Evolutionary conservation across 805 yeast species (phyloP).

Genomic region (Wickerhamomyces chaumierensis): DNA sequence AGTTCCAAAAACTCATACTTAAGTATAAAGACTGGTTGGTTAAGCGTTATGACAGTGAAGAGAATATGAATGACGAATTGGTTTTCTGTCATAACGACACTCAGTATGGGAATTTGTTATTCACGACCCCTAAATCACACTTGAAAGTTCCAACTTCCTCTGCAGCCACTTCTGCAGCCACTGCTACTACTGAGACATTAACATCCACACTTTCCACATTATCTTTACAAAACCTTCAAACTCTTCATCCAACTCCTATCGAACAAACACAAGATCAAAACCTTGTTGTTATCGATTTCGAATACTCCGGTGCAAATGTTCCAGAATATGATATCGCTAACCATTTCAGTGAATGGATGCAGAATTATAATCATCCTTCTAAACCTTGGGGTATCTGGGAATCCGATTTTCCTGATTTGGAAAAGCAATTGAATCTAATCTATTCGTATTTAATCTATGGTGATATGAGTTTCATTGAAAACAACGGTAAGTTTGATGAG

Average conservation of each 20-base stretch:
- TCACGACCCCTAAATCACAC: constrained; percentile 36
- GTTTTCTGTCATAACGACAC: constrained; percentile 94
- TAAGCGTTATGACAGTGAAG: constrained; percentile 26
- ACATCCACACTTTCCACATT: constrained; percentile 12
- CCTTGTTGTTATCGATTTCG: constrained; percentile 91
- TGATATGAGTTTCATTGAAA: constrained; percentile 2
- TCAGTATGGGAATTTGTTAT: constrained; percentile 85
- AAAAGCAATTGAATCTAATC: constrained; percentile 60
- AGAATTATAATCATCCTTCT: constrained; percentile 56
- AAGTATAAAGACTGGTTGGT: constrained; percentile 57
- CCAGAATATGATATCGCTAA: constrained; percentile 88
- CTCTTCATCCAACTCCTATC: constrained; percentile 24
- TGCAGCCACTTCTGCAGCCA: neutral
- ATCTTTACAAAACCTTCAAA: constrained; percentile 13
- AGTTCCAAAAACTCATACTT: constrained; percentile 36
- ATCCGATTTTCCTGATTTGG: constrained; percentile 51
- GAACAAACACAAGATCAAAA: constrained; percentile 48
- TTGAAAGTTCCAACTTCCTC: too few species aligned
- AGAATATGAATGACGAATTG: constrained; percentile 32
- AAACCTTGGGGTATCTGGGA: constrained; percentile 34
- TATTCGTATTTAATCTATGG: constrained; percentile 40
- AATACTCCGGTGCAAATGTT: constrained; percentile 83
- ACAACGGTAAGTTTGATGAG: too few species aligned
- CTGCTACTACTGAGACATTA: constrained; percentile 1
- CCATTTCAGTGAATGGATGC: constrained; percentile 97